Evolutionary conservation across 768 basidiomycete genomes (phyloP), one percentile per base, ranked within the genome.

Genomic region (Tulasnella sp.): DNA sequence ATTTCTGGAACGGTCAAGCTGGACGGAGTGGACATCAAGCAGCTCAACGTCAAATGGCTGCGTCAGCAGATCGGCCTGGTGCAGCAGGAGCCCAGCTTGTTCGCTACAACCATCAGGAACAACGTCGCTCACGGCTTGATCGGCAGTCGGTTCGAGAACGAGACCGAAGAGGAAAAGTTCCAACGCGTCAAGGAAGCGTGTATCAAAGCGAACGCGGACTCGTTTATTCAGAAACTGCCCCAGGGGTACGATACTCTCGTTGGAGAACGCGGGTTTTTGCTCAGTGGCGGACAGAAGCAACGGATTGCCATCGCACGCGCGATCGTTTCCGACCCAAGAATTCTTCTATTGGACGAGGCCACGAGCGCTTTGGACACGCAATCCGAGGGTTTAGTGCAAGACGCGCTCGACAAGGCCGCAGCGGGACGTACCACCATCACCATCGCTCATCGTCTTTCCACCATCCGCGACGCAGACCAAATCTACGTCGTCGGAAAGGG

Each of bases 281-380:
- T 89, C 0, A 93, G 92, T 88, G 88, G n/a, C 88, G 88, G 12
- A 82, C 84, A 81, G 88, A 88, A 82, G 86, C 88, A 81, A 86
- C 88, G 60, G 87, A 88, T 31, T 87, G 87, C 16, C 88, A 88
- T 82, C 88, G 88, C 75, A 12, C 85, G 87, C 16, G 86, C 87
- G n/a, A 86, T 87, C 80, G 83, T 87, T 22, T 83, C 83, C 0
- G 83, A 86, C 76, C 85, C 85, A 86, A 88, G 81, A 48, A 93
- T 97, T 80, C 86, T 97, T 28, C 89, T 97, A 24, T 89, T 97
- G 72, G 96, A 97, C 81, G 96, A 97, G 82, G 94, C 93, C 20
- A 96, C 95, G 2, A 92, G 91, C 82, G 95, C 95, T 50, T 89
- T 96, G n/a, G 95, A 96, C 86, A 95, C 95, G 0, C 94, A 93